phyloP scores from a whole-genome alignment of 306 rosid species.

The Lagenaria siceraria region DNA sequence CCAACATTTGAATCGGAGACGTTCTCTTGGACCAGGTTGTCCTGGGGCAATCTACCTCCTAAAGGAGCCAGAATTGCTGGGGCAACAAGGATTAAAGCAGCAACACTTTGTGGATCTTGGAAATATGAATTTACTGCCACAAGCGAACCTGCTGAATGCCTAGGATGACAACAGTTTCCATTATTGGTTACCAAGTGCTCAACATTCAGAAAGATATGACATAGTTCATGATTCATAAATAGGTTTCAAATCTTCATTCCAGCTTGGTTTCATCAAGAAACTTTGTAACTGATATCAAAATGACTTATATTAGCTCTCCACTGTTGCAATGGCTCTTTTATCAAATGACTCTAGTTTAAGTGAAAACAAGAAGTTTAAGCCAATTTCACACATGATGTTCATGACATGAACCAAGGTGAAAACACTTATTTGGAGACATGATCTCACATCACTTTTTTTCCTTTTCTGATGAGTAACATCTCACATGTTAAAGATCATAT shows the following conservation, averaged over 20 bases:
- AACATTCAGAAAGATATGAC: slow-evolving; percentile 3
- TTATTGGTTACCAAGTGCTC: background rate
- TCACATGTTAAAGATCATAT: background rate
- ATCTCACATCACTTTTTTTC: background rate
- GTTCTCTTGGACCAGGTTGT: slow-evolving; percentile 30
- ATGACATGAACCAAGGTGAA: background rate
- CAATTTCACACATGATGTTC: background rate
- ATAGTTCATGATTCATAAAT: background rate
- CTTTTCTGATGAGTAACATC: background rate
- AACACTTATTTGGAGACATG: background rate
- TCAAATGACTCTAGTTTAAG: background rate
- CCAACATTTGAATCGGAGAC: slow-evolving; percentile 10
- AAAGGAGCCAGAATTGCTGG: slow-evolving; percentile 68
- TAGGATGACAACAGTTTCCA: slow-evolving; percentile 20
- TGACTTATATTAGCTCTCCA: background rate
- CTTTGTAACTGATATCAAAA: background rate
- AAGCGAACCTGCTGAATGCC: slow-evolving; percentile 94
- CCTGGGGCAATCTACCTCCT: slow-evolving; percentile 20
- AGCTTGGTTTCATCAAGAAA: background rate
- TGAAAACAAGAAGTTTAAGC: background rate
- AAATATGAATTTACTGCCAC: slow-evolving; percentile 71
- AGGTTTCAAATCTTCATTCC: background rate
- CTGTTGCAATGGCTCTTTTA: background rate
- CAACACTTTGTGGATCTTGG: slow-evolving; percentile 81
- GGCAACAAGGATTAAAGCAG: slow-evolving; percentile 77